Evolutionary conservation across 208 protist species (phyloP).

Genomic region (Wallacemonas collosoma): DNA sequence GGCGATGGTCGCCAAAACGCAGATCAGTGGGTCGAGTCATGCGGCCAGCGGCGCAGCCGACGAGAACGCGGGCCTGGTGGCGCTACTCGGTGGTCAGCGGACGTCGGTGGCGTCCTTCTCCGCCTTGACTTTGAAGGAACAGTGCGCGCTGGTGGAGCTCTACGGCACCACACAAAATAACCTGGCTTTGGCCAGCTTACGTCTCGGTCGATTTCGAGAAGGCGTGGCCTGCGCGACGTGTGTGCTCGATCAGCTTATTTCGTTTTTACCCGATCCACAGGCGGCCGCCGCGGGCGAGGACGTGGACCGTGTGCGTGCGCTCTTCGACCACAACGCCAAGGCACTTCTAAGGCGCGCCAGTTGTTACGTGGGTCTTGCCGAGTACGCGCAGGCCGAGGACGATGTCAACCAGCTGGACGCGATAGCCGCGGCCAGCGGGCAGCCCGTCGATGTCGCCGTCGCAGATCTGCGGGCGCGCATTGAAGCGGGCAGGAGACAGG

Average conservation of each 20-base stretch:
- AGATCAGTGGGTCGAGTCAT: neutral
- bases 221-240: conserved; percentile 41
- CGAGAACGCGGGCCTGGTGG: conserved; percentile 22
- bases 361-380: conserved; percentile 33
- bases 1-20: conserved; percentile 10
- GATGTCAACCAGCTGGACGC: conserved; percentile 36
- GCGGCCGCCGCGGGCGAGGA: conserved; percentile 18
- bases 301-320: neutral
- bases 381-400: conserved; percentile 37
- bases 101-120: neutral
- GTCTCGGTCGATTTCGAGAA: conserved; percentile 50
- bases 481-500: conserved; percentile 20
- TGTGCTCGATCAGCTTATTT: conserved; percentile 26
- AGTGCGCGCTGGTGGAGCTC: conserved; percentile 30
- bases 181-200: conserved; percentile 48
- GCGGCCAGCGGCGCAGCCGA: neutral
- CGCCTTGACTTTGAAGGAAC: conserved; percentile 16
- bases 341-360: conserved; percentile 68
- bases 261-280: neutral
- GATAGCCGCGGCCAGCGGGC: neutral
- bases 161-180: conserved; percentile 56
- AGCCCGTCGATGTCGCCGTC: conserved; percentile 24
- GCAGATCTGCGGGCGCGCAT: conserved; percentile 24
- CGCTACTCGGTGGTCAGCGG: conserved; percentile 17
- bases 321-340: conserved; percentile 34